Evolutionary conservation across 73 alveolate species (phyloP).

Genomic region (Uronychia setigera): DNA sequence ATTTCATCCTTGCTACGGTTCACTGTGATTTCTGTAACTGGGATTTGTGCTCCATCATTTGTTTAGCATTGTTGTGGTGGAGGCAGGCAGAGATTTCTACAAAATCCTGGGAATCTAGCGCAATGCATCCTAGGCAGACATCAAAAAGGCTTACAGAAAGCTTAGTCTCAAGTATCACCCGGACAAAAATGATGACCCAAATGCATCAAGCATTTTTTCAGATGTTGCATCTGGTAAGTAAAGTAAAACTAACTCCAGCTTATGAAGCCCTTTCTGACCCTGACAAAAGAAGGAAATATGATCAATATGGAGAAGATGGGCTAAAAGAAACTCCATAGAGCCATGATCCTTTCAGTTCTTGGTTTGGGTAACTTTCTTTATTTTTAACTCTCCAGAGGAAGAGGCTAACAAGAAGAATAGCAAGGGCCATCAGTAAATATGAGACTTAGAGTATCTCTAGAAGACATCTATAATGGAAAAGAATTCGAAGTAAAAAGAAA

Average conservation of each 20-base stretch:
- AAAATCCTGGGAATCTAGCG: conserved; percentile 70
- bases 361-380: conserved; percentile 76
- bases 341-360: conserved; percentile 81
- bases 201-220: no score
- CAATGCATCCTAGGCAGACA: conserved; percentile 88
- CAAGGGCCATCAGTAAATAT: conserved; percentile 75
- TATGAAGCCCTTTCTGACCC: conserved; percentile 85
- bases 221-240: conserved; percentile 82
- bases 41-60: no score
- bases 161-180: conserved; percentile 90
- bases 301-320: conserved; percentile 89
- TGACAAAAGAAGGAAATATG: conserved; percentile 82
- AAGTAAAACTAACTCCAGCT: conserved; percentile 58
- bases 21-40: no score
- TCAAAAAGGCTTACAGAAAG: conserved; percentile 89
- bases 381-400: conserved; percentile 15
- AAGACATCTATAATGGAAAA: conserved; percentile 85
- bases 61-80: no score
- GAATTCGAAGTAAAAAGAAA: conserved; percentile 77
- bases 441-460: conserved; percentile 75
- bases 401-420: conserved; percentile 46
- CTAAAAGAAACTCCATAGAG: conserved; percentile 67
- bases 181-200: conserved; percentile 83
- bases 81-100: conserved; percentile 74
- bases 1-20: no score